phyloP scores from a whole-genome alignment of 495 filamentous ascomycete genomes.

The Saxophila tyrrhenica region DNA sequence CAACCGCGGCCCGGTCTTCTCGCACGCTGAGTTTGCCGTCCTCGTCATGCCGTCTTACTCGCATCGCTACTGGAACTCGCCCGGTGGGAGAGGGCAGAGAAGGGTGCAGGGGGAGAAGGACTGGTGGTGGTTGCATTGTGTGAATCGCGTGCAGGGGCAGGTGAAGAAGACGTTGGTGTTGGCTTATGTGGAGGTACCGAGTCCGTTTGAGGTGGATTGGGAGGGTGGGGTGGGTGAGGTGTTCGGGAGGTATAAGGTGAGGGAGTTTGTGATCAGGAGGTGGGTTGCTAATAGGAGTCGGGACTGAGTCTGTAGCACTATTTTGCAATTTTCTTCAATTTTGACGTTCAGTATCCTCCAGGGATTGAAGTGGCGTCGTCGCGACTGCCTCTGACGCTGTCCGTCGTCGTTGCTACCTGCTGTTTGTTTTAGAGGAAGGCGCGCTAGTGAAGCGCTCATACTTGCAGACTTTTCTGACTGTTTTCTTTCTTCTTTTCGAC shows the following conservation, averaged over 20 bases:
- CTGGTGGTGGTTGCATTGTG: constrained; percentile 89
- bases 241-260: constrained; percentile 61
- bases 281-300: constrained; percentile 75
- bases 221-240: constrained; percentile 41
- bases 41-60: constrained; percentile 74
- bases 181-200: constrained; percentile 82
- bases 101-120: constrained; percentile 41
- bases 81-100: constrained; percentile 37
- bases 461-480: no score
- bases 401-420: no score
- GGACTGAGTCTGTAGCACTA: no score
- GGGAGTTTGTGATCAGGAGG: constrained; percentile 70
- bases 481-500: no score
- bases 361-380: no score
- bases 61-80: constrained; percentile 56
- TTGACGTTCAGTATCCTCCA: no score
- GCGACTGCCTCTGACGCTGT: no score
- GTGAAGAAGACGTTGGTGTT: constrained; percentile 81
- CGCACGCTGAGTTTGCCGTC: constrained; percentile 85
- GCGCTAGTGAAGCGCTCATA: no score
- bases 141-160: constrained; percentile 82
- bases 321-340: no score
- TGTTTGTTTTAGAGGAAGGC: no score
- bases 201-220: constrained; percentile 40
- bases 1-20: constrained; percentile 85